Evolutionary conservation across 176 grass and related monocot genomes (phyloP), one percentile per base, ranked within the genome.

Genomic region (Carex pumila): DNA sequence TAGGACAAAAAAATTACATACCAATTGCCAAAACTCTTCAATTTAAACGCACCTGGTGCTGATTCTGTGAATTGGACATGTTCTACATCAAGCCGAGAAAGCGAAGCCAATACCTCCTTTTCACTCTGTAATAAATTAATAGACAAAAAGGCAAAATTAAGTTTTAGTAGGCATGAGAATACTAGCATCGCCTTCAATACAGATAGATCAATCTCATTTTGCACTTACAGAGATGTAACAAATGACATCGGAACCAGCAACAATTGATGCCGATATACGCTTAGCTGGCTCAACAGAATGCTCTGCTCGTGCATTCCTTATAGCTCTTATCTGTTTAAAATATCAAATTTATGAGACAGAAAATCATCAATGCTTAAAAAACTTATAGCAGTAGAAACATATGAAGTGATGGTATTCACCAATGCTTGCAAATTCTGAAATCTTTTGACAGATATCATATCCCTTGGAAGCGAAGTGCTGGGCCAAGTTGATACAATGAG

Each of bases 221-320:
- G 68, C 36, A 88, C 92, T 85, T 87, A 98, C 96, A 8, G 91
- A 95, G 81, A 95, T 85, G 57, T 95, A 98, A 60, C 87, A 86
- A 83, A 95, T 89, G 47, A 93, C 93, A 91, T 92, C 96, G 10
- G 81, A 56, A 86, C 65, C 69, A 78, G 96, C 96, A 90, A 95
- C 96, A 82, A 95, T 79, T 86, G 93, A 98, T 67, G 96, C 91
- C 57, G 96, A 98, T 89, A 98, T 92, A 19, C 93, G 86, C 71
- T 98, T 98, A 83, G 92, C 93, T 79, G 93, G 96, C 86, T 98
- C 96, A 52, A 98, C 96, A 88, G 96, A 92, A 85, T 98, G 91
- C 87, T 98, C 92, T 47, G 93, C 96, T 89, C 96, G 89, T 74
- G 86, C 89, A 90, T 98, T 98, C 83, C 96, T 98, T 66, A 98